Base-by-base conservation (phyloP, 1,284 basidiomycete genomes). In the Ganoderma sinense region DNA sequence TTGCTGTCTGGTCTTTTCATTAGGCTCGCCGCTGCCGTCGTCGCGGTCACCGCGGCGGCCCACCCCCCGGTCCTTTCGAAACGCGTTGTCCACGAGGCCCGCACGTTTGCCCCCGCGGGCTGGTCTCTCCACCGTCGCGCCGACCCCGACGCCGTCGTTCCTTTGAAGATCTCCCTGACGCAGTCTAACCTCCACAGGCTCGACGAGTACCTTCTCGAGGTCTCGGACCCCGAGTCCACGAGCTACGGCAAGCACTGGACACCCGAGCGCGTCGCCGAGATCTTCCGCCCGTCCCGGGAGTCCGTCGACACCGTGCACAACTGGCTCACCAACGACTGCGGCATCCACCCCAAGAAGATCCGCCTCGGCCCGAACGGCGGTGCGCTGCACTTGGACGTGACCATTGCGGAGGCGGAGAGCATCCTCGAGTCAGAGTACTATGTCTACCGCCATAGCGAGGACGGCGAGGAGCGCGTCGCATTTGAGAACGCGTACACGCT, bases 341-440 rank as follows among this genome's bases (percentile, higher is more conserved):
- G 66, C 8, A 75, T 86, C 40, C 68, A 70, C 4, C 62, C 67
- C 5, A 72, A 80, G 2, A 75, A 82, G 26, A 69, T 85, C 59
- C 75, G 68, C 31, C 63, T 85, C 3, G 79, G 82, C 55, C 74
- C 71, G n/a, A 80, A 78, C 39, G 81, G 80, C 65, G 78, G 75
- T 13, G 87, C 86, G 85, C 72, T 87, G 7, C 76, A 82, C 45
- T 77, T 84, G 41, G 82, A 85, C 67, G 81, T 82, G 3, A 84
- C 83, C 11, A 80, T 85, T 1, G 78, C 77, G 58, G 84, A 86
- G 68, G 83, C 84, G 1, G 86, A 87, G 73, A 51, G 75, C 29
- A 78, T 88, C 8, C 75, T 88, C 41, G 77, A 77, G 51, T 82
- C 86, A 0, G 78, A 86, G 66, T 88, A 87, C 74, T 77, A 83